Conservation (phyloP, 257 asterid species). For the Mitragyna speciosa region DNA sequence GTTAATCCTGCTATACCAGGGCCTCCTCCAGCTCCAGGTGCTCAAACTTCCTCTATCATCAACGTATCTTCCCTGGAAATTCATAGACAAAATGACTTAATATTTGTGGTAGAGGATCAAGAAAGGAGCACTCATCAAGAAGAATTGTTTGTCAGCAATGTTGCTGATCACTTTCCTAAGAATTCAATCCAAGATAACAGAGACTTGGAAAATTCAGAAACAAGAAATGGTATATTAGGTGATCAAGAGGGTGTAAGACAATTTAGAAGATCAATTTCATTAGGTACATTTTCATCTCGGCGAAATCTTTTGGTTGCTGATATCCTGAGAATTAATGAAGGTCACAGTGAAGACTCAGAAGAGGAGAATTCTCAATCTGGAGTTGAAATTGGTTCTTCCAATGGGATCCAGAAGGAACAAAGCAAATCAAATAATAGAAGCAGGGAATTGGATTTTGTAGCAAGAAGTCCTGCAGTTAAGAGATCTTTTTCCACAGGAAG, state of each 20-base stretch:
- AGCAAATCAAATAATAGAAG: conserved; percentile 6
- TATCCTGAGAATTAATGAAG: conserved; percentile 21
- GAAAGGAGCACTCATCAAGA: conserved; percentile 22
- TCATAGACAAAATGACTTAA: conserved; percentile 40
- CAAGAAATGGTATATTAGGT: conserved; percentile 10
- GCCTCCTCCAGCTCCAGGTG: conserved; percentile 14
- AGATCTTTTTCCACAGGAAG: conserved; percentile 53
- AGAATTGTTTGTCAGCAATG: conserved; percentile 28
- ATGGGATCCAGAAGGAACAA: conserved; percentile 22
- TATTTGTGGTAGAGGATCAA: conserved; percentile 45
- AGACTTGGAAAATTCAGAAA: conserved; percentile 1
- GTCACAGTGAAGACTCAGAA: conserved; percentile 33
- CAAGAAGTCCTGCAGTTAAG: conserved; percentile 36
- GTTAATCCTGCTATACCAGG: conserved; percentile 26
- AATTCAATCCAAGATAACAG: background rate
- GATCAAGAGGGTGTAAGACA: conserved; percentile 24
- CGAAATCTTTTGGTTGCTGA: conserved; percentile 25
- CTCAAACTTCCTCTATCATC: conserved; percentile 15
- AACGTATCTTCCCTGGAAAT: conserved; percentile 27
- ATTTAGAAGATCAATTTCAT: conserved; percentile 41
- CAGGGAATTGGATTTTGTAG: conserved; percentile 22
- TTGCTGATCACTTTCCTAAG: conserved; percentile 18
- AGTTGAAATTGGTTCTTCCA: conserved; percentile 29
- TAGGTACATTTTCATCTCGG: conserved; percentile 36
- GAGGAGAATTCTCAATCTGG: conserved; percentile 14